Base-by-base conservation (phyloP, 1,284 basidiomycete species). In the Coniophora puteana region DNA sequence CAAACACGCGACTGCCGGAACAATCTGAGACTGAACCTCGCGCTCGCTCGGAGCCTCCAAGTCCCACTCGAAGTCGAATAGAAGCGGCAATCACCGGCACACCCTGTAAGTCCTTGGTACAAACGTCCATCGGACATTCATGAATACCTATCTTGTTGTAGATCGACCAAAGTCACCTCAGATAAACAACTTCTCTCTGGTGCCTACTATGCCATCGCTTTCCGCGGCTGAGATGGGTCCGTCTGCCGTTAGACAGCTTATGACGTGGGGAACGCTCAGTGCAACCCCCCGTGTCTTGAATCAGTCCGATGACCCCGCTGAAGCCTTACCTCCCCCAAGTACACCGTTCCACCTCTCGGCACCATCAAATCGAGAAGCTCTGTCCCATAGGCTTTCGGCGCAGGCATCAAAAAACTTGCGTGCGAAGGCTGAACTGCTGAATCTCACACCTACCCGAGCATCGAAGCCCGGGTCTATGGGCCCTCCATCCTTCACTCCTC, bases 191-290 rank as follows among this genome's bases (percentile, higher is more conserved):
- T 89, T 80, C 53, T 71, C 82, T 2, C 78, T 93, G 18, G 80
- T 95, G 8, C 82, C 89, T n/a, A 77, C 78, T 44, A 62, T 93
- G n/a, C 91, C 92, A 10, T 89, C 90, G 0, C 91, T 89, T 2
- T 87, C 86, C 5, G 84, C 91, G 0, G 77, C 84, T 4, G 74
- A 90, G 49, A 74, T 95, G 23, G 86, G 84, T 1, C 76, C 86
- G 1, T 65, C 66, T 7, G 83, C 85, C 1, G 72, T 92, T 40
- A 90, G 91, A 48, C 83, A 93, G 50, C 76, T 96, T 16, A 90
- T 95, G 85, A 96, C 93, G 8, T 92, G 89, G 89, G 93, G 93
- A 5, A 91, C 89, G 16, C 71, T 95, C 11, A 80, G 83, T 46
- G 83, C 87, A 11, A 95, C 93, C 10, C 93, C 90, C 7, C 80